Evolutionary conservation across 106 monocot genomes (phyloP).

Genomic region (Allium cepa): DNA sequence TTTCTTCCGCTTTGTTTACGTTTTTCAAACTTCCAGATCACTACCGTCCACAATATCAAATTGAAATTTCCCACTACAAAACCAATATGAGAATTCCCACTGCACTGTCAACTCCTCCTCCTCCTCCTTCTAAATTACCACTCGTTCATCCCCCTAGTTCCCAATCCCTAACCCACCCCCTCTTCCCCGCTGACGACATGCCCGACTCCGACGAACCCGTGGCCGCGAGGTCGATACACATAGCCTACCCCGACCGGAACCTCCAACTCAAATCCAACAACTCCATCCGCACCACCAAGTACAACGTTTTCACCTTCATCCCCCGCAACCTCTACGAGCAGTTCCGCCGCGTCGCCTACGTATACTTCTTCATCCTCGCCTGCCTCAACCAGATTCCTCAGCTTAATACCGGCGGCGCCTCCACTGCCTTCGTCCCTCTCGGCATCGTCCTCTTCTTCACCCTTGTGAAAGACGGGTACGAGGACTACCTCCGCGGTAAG

Average conservation of each 20-base stretch:
- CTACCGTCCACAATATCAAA: no score
- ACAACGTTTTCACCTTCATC: slow-evolving; percentile 48
- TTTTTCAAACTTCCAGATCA: no score
- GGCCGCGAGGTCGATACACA: no score
- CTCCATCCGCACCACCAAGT: slow-evolving; percentile 29
- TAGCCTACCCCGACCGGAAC: neutral
- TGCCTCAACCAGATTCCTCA: slow-evolving; percentile 59
- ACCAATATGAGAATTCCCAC: no score
- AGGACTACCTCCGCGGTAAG: slow-evolving; percentile 71
- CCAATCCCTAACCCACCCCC: no score
- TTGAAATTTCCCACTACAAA: no score
- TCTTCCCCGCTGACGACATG: no score
- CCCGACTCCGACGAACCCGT: no score
- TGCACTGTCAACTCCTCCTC: no score
- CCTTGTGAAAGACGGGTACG: slow-evolving; percentile 79
- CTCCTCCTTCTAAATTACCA: no score
- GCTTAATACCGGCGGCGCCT: slow-evolving; percentile 45
- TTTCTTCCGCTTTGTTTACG: no score
- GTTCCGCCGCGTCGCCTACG: slow-evolving; percentile 70
- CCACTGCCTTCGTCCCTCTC: slow-evolving; percentile 56
- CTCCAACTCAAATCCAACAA: neutral
- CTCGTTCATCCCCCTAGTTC: no score
- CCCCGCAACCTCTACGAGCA: slow-evolving; percentile 84
- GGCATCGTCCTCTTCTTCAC: slow-evolving; percentile 65
- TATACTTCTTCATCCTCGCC: slow-evolving; percentile 65